Evolutionary conservation across 331 rosid genomes (phyloP).

Genomic region (Quercus tomentella): DNA sequence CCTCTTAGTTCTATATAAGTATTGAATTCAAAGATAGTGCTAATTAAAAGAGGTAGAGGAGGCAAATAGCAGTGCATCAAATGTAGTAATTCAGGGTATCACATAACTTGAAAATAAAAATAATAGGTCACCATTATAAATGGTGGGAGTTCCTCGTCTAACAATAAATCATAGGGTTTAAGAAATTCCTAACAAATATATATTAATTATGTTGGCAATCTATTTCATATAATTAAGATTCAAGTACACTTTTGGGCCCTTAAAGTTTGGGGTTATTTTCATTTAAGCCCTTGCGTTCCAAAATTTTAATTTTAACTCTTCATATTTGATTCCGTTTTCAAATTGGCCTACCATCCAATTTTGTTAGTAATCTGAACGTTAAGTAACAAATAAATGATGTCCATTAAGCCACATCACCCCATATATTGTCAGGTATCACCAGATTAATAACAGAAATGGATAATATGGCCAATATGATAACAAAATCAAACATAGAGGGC

Average conservation of each 20-base stretch:
- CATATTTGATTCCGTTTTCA: no score
- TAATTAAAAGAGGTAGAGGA: not conserved
- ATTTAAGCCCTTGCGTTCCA: no score
- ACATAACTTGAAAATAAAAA: not conserved
- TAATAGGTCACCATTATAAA: not conserved
- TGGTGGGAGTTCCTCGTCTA: not conserved
- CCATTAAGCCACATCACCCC: not conserved
- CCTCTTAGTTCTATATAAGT: not conserved
- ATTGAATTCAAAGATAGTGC: not conserved
- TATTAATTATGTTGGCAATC: not conserved
- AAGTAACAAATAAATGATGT: no score
- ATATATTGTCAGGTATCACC: no score
- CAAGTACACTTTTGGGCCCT: no score
- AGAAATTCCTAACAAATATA: not conserved
- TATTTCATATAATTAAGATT: not conserved
- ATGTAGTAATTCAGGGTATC: constrained; percentile 6
- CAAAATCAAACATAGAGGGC: no score
- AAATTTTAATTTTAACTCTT: no score
- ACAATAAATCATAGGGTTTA: not conserved
- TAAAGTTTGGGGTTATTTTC: no score
- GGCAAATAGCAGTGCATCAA: not conserved
- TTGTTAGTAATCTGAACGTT: no score
- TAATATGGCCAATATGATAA: no score
- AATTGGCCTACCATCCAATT: no score
- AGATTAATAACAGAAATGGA: no score